phyloP scores from a whole-genome alignment of 352 stramenopile species.

The Phytopythium ostracodes region DNA sequence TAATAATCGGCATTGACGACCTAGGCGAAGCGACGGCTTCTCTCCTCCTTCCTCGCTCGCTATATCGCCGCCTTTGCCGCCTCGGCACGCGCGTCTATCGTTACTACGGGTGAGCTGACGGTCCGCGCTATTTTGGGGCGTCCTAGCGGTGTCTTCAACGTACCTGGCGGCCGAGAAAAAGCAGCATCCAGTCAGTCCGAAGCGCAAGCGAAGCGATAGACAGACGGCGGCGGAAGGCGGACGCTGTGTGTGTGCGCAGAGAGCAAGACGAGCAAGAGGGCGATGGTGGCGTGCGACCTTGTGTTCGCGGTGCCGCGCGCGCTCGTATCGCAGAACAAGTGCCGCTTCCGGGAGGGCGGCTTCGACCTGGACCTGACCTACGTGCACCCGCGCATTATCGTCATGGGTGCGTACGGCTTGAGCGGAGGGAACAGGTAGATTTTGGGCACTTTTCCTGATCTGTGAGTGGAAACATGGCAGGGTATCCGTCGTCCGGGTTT shows the following conservation, averaged over 20 bases:
- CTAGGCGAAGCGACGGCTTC: background rate
- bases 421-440: background rate
- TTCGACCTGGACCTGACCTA: conserved; percentile 75
- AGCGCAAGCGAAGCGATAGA: background rate
- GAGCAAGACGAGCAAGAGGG: background rate
- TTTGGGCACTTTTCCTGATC: background rate
- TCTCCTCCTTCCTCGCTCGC: background rate
- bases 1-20: too few species aligned
- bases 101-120: background rate
- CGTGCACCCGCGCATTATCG: conserved; percentile 65
- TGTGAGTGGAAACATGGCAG: conserved; percentile 13
- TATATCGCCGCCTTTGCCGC: background rate
- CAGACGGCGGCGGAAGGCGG: too few species aligned
- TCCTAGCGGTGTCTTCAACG: background rate
- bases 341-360: conserved; percentile 48
- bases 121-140: background rate
- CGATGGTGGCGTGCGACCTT: conserved; percentile 28
- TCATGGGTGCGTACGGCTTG: conserved; percentile 48
- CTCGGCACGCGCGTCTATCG: background rate
- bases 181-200: background rate
- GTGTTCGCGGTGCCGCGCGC: conserved; percentile 48
- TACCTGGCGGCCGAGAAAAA: background rate
- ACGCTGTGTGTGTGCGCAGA: too few species aligned
- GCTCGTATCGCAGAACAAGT: conserved; percentile 80
- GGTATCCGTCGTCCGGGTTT: conserved; percentile 49